Evolutionary conservation across 371 early-diverging fungal genomes (phyloP), one percentile per base, ranked within the genome.

Genomic region (Lichtheimia hyalospora): DNA sequence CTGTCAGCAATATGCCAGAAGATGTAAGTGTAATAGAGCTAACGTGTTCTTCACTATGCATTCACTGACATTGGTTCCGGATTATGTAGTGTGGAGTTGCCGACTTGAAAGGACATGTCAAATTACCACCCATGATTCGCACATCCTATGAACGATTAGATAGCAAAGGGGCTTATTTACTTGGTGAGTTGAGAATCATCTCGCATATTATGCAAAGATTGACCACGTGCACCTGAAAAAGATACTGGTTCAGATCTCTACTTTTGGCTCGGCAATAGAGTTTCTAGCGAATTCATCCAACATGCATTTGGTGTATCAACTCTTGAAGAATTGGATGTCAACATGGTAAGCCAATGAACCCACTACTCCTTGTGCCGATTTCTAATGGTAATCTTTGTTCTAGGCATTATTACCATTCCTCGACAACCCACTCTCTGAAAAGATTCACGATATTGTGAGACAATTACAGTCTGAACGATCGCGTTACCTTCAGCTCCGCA

Each of bases 231-330:
- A 42, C 50, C 12, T 5, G 5, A 21, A 56, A 34, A 91, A 77
- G 96, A 96, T 69, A 93, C 94, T 60, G 93, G 94, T 0, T 84
- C 86, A 23, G 73, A 75, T 57, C 70, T 96, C 71, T 86, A 74
- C 50, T 70, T 96, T 12, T 98, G 96, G 96, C 59, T 98, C n/a
- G 98, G 98, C 4, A 81, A 84, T 15, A 83, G 89, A 41, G 59
- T 86, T 2, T 60, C 90, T 1, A 28, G 77, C 1, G 74, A 79
- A 24, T 83, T 90, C 54, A 58, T 97, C 55, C 69, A 77, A 54
- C 77, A 84, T 3, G 68, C 92, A 27, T 92, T 98, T 76, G 93
- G 92, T 12, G 93, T 91, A 0, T 60, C 83, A 1, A 58, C 84
- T 12, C 60, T 94, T 23, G 94, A 94, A 23, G 75, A 82, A 41